Conservation (phyloP, 73 alveolate species). For the Uronychia setigera region DNA sequence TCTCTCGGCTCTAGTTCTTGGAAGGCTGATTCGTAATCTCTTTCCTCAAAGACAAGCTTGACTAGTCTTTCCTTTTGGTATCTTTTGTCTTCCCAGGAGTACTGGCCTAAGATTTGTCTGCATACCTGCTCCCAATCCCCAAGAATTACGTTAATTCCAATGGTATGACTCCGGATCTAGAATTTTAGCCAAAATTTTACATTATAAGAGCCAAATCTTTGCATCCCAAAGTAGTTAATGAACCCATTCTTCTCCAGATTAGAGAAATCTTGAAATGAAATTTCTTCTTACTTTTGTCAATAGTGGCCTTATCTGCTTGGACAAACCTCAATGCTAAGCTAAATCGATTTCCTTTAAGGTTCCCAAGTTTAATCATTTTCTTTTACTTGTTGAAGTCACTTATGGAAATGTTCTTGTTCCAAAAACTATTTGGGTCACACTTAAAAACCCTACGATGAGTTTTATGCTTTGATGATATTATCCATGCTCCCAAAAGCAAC, state of each 20-base stretch:
- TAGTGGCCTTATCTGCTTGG: conserved; percentile 52
- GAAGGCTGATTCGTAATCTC: conserved; percentile 8
- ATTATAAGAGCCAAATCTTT: conserved; percentile 91
- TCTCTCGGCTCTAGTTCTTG: conserved; percentile 46
- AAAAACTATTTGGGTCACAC: conserved; percentile 22
- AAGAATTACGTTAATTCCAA: conserved; percentile 83
- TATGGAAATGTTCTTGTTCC: conserved; percentile 66
- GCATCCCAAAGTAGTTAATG: conserved; percentile 96
- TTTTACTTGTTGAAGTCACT: conserved; percentile 82
- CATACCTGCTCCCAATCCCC: conserved; percentile 75
- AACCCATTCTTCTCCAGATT: conserved; percentile 88
- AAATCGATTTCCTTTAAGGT: conserved; percentile 95
- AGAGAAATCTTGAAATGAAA: conserved; percentile 65
- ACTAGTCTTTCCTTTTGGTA: conserved; percentile 6
- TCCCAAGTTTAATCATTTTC: conserved; percentile 91
- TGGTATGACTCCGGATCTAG: conserved; percentile 78
- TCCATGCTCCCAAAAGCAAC: conserved; percentile 21
- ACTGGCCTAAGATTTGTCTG: conserved; percentile 54
- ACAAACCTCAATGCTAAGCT: conserved; percentile 89
- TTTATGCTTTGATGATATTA: background rate
- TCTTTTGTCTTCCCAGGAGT: conserved; percentile 37
- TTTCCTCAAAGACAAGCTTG: conserved; percentile 15
- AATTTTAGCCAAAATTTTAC: background rate
- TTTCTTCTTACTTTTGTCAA: conserved; percentile 41
- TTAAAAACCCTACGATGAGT: background rate